Base-by-base conservation (phyloP, 768 basidiomycete genomes). In the Chiua virens region DNA sequence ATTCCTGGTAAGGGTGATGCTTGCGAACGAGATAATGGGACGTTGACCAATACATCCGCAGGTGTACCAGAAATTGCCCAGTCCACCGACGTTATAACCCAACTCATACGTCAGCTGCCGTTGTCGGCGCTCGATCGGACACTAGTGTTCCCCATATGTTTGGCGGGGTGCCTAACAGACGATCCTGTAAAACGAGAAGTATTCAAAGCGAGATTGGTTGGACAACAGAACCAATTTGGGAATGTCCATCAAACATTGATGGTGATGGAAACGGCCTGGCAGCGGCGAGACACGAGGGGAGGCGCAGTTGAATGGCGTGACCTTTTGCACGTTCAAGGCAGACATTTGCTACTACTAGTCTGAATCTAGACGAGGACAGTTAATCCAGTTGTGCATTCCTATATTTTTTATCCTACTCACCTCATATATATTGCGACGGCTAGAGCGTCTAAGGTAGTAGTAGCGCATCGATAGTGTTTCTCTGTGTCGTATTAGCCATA, bases 151-250 rank as follows among this genome's bases (percentile, higher is more conserved):
- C 88, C 89, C 25, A 77, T 89, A 49, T 85, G 82, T 64, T 72
- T 92, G 37, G 82, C 85, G 27, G 89, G 85, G 6, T 82, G 82
- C 65, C 77, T 91, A 78, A 80, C 86, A 40, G 83, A 88, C 65
- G 81, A 85, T 64, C 79, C 75, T 17, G 71, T 66, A 36, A 74
- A 74, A 43, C 76, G 83, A 32, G 81, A 83, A 45, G 76, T 83
- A 58, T 73, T 87, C 65, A 85, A 81, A 60, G 68, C 71, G 21
- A 75, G 84, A 43, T 63, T 89, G 42, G 75, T 79, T 22, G 69
- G 63, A 27, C 75, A 80, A 53, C 80, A 86, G 59, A 76, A 77
- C 56, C 76, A 73, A 54, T 77, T 83, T 54, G 86, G 85, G 5
- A 86, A 85, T 65, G 60, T 81, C 40, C 73, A 77, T 57, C 81